These are phyloP conservation scores for Sporobolomyces roseus DNA, from an alignment of 768 basidiomycete genomes.

Conservation along the genomic window DNA sequence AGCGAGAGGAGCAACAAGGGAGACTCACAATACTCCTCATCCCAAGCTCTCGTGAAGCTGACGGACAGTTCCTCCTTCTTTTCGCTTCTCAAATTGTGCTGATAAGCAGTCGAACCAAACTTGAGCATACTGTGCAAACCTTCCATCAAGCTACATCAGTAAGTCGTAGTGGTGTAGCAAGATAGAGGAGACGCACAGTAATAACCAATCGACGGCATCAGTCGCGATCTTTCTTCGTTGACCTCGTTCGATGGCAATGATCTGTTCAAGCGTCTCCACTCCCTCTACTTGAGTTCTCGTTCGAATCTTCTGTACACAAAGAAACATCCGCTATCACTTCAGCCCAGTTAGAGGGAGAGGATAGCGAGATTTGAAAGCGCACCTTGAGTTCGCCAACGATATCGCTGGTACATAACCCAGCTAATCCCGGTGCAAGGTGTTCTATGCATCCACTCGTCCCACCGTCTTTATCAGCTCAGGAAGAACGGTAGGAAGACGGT, in stretches of 20 bases:
- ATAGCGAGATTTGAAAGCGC: neutral
- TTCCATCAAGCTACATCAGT: neutral
- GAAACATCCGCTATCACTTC: neutral
- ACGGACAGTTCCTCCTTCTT: conserved; percentile 13
- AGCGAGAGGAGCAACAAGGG: neutral
- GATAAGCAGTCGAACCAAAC: neutral
- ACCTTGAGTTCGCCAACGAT: conserved; percentile 8
- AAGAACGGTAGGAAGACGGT: no score
- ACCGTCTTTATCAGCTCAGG: neutral
- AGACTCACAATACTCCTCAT: conserved; percentile 13
- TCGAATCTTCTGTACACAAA: neutral
- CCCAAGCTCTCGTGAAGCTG: conserved; percentile 10
- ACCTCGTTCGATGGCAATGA: conserved; percentile 1
- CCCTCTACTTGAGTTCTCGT: neutral
- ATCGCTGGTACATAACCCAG: neutral
- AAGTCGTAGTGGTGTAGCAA: neutral
- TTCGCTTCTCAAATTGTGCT: neutral
- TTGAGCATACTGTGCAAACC: neutral
- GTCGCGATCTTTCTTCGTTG: conserved; percentile 2
- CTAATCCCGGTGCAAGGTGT: neutral
- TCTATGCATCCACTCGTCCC: conserved; percentile 1
- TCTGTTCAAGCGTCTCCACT: neutral
- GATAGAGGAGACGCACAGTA: no score
- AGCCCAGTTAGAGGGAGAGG: neutral
- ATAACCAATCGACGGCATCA: conserved; percentile 7